Base-by-base conservation (phyloP, 2,329 filamentous ascomycete genomes). In the Alternaria hordeiaustralica region DNA sequence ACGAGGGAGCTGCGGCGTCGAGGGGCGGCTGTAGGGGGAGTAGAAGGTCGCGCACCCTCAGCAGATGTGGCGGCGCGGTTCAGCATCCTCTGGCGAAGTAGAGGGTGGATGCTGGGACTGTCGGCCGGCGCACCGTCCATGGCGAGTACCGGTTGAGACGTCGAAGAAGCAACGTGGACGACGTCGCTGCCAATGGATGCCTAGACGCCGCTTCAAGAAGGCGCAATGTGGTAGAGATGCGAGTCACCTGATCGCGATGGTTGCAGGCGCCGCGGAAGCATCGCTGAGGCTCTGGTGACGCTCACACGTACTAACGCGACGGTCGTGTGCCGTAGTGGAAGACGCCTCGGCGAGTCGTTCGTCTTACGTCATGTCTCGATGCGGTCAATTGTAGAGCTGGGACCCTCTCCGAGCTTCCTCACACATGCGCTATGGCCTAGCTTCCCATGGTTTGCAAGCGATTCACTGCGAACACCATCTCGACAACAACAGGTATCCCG, bases 1-100 rank as follows among this genome's bases (percentile, higher is more conserved):
- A 96, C 87, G 51, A 89, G 89, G 36, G 93, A 96, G 81, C 91
- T 92, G 65, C 92, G 87, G 58, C 92, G 87, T 26, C 88, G 86
- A 55, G 66, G 54, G 21, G 65, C 63, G 36, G 71, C 63, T 28
- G 56, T 46, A 36, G 60, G 60, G 3, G 66, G 65, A 50, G 67
- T 55, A 28, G 70, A 63, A 15, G 69, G 62, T 50, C 65, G 71
- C 26, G 64, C 70, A 47, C 76, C 75, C 66, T 80, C 78, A 41
- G 71, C 65, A 46, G 79, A 75, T 23, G 76, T 78, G 15, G 77
- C 71, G 23, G 78, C 76, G 57, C 78, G 77, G 30, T 73, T 79
- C 71, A 78, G 47, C 75, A 78, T 78, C 45, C 68, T 75, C 64
- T 79, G 75, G 55, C 77, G 75, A 15, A 79, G 67, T 21, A 71